Evolutionary conservation across 2,329 filamentous ascomycete species (phyloP).

Genomic region (Aspergillus persii): DNA sequence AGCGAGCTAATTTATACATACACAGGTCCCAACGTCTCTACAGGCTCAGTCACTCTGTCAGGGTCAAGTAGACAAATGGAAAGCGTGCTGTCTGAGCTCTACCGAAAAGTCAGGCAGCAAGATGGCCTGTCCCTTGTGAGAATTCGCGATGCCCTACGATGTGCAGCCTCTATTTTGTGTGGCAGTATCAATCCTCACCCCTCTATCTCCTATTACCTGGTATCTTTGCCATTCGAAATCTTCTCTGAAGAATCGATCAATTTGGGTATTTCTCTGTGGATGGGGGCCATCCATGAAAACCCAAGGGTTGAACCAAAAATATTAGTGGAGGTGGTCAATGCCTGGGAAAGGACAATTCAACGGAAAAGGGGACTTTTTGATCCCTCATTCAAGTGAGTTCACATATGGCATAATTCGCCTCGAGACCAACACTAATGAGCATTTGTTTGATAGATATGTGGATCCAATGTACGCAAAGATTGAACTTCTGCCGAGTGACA

Average conservation of each 20-base stretch:
- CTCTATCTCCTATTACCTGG: slow-evolving; percentile 79
- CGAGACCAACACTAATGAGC: slow-evolving; percentile 12
- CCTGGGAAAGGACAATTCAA: slow-evolving; percentile 84
- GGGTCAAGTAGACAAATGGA: slow-evolving; percentile 48
- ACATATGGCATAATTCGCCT: not conserved
- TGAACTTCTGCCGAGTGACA: slow-evolving; percentile 90
- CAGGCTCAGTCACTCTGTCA: slow-evolving; percentile 6
- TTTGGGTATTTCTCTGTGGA: slow-evolving; percentile 91
- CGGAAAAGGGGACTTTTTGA: slow-evolving; percentile 80
- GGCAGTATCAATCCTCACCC: slow-evolving; percentile 72
- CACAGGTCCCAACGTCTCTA: slow-evolving; percentile 9
- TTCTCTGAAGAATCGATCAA: slow-evolving; percentile 97
- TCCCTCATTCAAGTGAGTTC: slow-evolving; percentile 59
- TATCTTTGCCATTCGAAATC: slow-evolving; percentile 86
- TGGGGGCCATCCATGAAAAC: slow-evolving; percentile 96
- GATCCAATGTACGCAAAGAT: slow-evolving; percentile 90
- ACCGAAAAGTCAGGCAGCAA: slow-evolving; percentile 66
- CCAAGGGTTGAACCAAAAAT: slow-evolving; percentile 82
- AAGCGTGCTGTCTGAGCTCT: slow-evolving; percentile 67
- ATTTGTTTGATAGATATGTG: slow-evolving; percentile 52
- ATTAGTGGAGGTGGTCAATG: slow-evolving; percentile 79
- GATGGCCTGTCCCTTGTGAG: slow-evolving; percentile 70
- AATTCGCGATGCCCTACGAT: slow-evolving; percentile 75
- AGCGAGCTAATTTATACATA: slow-evolving; percentile 7
- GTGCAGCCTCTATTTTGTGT: slow-evolving; percentile 83